Evolutionary conservation across 1,284 basidiomycete species (phyloP), one percentile per base, ranked within the genome.

Genomic region (Phlebopus sp.): DNA sequence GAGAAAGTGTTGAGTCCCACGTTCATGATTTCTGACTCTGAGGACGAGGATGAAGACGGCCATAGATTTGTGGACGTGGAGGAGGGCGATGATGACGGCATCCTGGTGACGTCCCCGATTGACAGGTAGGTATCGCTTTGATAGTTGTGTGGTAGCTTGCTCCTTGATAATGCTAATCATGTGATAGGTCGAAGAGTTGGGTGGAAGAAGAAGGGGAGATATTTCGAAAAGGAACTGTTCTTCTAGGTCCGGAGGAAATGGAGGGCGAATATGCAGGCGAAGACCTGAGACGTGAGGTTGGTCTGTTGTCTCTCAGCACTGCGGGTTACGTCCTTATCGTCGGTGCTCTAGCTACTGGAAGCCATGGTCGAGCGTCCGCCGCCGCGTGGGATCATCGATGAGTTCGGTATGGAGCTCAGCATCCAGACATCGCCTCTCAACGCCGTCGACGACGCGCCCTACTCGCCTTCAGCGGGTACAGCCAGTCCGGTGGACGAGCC

Each of bases 181-280:
- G 11, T 27, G 25, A 5, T 31, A 87, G 86, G 45, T 89, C 85
- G 34, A 76, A 79, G 55, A 82, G 74, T 45, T 90, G 88, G 85
- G 86, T 93, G 0, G 87, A 84, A 55, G 91, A 93, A 59, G 91
- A 92, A 59, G 91, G 90, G 1, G 93, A 97, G 67, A 86, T 97
- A 27, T 97, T 97, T 71, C 75, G 93, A 42, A 93, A 93, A 63
- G 92, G 93, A 0, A 78, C 77, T 1, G 84, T 83, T 1, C 74
- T 92, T 10, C 73, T 96, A 9, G 85, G 87, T 0, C 84, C 86
- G 4, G 90, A 87, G 53, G 90, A 92, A 62, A 88, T 92, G 79
- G 90, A 90, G 65, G 83, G 81, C 19, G 87, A 85, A 64, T 89
- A 86, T 58, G 86, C 81, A n/a, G 86, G 89, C 0, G 90, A 92